A percentile compares a stretch with the other conserved stretches of the same genome.
These are phyloP conservation scores for Termitomyces eurrhizus DNA, from an alignment of 768 basidiomycete genomes.

Conservation along the genomic window DNA sequence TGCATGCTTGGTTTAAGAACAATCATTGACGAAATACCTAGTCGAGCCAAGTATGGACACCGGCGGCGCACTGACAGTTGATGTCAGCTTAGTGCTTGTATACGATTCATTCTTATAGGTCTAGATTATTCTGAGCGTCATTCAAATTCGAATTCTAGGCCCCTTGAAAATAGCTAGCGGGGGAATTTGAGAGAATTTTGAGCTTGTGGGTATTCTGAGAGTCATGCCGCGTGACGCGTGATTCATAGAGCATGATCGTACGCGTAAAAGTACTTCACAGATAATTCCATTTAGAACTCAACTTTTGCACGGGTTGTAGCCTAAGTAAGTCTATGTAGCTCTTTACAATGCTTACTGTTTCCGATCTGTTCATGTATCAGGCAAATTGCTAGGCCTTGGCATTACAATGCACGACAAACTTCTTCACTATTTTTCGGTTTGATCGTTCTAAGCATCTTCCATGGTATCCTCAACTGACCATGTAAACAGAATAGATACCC, in stretches of 20 bases:
- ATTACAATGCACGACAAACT: slow-evolving; percentile 16
- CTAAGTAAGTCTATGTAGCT: background rate
- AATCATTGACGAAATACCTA: background rate
- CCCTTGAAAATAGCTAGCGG: background rate
- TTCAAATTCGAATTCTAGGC: background rate
- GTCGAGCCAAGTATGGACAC: background rate
- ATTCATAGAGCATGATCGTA: background rate
- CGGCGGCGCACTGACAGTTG: background rate
- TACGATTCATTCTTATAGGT: background rate
- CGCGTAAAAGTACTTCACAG: background rate
- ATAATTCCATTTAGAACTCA: background rate
- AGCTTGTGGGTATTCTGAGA: background rate
- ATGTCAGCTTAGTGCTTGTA: background rate
- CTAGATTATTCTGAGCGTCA: background rate
- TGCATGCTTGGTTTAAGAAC: background rate
- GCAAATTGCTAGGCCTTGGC: background rate
- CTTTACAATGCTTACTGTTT: background rate
- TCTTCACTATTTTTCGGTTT: slow-evolving; percentile 16
- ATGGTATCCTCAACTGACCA: background rate
- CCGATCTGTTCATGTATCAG: background rate
- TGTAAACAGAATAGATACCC: slow-evolving; percentile 37
- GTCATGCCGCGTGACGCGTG: background rate
- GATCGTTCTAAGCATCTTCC: background rate
- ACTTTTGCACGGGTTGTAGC: background rate
- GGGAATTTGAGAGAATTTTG: background rate